Conservation (phyloP, 352 stramenopile genomes). For the Globisporangium alternatum region DNA sequence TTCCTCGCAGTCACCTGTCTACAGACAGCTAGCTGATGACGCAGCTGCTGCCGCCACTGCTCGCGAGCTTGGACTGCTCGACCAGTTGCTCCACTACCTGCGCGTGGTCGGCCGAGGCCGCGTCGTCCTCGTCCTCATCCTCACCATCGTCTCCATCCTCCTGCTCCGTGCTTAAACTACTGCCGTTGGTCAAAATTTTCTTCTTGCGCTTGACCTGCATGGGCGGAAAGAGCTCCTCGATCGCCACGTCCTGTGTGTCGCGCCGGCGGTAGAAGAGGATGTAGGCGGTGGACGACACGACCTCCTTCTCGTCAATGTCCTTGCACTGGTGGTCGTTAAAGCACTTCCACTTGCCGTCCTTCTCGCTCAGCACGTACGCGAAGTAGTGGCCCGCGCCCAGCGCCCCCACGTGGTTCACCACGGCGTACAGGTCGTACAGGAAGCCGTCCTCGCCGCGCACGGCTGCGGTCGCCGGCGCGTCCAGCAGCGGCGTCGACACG, state of each 20-base stretch:
- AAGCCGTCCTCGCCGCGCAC: slow-evolving; percentile 51
- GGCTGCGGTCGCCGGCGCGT: slow-evolving; percentile 58
- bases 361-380: slow-evolving; percentile 76
- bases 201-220: slow-evolving; percentile 30
- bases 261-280: slow-evolving; percentile 89
- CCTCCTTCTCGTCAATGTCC: slow-evolving; percentile 84
- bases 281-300: slow-evolving; percentile 85
- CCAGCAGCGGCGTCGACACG: slow-evolving; percentile 32
- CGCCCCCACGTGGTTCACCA: slow-evolving; percentile 97
- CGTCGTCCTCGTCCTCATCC: slow-evolving; percentile 18
- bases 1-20: background rate
- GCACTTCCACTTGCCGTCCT: slow-evolving; percentile 95
- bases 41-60: slow-evolving; percentile 41
- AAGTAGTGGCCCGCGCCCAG: slow-evolving; percentile 96
- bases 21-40: slow-evolving; percentile 44
- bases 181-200: slow-evolving; percentile 17
- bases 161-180: slow-evolving; percentile 4
- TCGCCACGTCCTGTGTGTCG: slow-evolving; percentile 57
- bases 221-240: slow-evolving; percentile 78
- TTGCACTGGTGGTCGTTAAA: slow-evolving; percentile 96
- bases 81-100: slow-evolving; percentile 64
- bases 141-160: background rate
- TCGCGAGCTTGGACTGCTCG: slow-evolving; percentile 59
- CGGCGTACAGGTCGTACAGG: slow-evolving; percentile 96
- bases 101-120: slow-evolving; percentile 48